Evolutionary conservation across 202 grass and related monocot genomes (phyloP), one percentile per base, ranked within the genome.

Genomic region (Hordeum pubiflorum): DNA sequence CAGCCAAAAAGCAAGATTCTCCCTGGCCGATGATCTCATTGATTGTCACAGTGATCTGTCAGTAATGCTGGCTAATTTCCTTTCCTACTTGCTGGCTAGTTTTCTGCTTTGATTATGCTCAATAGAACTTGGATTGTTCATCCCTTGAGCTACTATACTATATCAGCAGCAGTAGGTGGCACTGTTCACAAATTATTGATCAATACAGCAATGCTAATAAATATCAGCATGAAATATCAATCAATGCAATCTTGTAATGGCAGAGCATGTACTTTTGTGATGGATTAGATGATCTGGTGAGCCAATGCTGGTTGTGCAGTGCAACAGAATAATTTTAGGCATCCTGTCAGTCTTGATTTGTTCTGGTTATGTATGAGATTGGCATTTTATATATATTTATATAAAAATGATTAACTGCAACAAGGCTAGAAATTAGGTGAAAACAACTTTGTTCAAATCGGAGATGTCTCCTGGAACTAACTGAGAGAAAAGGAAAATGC

Each of bases 401-500:
- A 48, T 2, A 17, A 7, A 22, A 52, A 61, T 29, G 0, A 63
- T 70, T 70, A 60, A 37, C 29, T 2, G n/a, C n/a, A 85, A 86
- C n/a, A 85, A 79, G 38, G 69, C 69, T 50, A 72, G 70, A 87
- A 77, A 81, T 84, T 83, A 50, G 71, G 76, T 56, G 41, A 43
- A 81, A 90, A 75, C 76, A 64, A 8, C 81, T 84, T 87, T 87
- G 76, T 90, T 87, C 84, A 87, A 83, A 90, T 87, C 84, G 61
- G 76, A 90, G 86, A 90, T 84, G 63, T 80, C 76, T 82, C 13
- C 14, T 74, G 52, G 67, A 82, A 72, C 74, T 85, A 89, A 82
- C 66, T 58, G 63, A 69, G 67, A 68, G 69, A 69, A 64, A 41
- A 40, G 60, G 3, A 27, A 86, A 82, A 27, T 68, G 77, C 50